Evolutionary conservation across 148 eudicot genomes (phyloP).

Genomic region (Rhododendron vialii): DNA sequence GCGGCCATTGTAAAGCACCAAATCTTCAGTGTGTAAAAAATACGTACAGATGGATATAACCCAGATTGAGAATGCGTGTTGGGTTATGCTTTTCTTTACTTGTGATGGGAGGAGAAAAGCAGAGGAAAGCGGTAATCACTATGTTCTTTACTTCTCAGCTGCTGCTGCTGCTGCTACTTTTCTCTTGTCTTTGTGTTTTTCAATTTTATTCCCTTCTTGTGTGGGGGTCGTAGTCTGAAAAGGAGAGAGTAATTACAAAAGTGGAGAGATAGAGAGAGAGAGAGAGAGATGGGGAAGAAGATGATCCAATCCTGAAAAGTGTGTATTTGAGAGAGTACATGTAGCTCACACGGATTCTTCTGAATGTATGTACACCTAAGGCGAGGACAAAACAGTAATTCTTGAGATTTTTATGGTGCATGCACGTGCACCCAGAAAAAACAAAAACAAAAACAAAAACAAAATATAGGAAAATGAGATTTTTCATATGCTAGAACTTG

Average conservation of each 20-base stretch:
- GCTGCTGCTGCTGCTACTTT: neutral
- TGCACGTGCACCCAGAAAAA: neutral
- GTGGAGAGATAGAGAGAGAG: neutral
- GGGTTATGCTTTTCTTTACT: neutral
- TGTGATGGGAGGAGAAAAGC: neutral
- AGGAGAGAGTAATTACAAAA: neutral
- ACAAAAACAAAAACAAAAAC: neutral
- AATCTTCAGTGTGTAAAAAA: neutral
- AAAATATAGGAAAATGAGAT: neutral
- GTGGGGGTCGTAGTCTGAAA: neutral
- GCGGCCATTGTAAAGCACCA: neutral
- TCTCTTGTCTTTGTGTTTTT: neutral
- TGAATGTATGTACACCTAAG: neutral
- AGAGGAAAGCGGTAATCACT: neutral
- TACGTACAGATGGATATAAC: no score
- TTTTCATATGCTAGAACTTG: neutral
- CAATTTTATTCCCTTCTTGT: neutral
- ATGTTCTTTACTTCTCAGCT: neutral
- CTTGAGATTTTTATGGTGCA: neutral
- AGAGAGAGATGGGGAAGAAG: neutral
- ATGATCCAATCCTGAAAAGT: neutral
- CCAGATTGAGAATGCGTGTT: neutral
- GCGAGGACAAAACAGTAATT: neutral
- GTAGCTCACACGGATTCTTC: neutral
- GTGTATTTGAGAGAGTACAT: neutral